These are phyloP conservation scores for Botrytis elliptica DNA, from an alignment of 2,329 filamentous ascomycete species.

Conservation along the genomic window DNA sequence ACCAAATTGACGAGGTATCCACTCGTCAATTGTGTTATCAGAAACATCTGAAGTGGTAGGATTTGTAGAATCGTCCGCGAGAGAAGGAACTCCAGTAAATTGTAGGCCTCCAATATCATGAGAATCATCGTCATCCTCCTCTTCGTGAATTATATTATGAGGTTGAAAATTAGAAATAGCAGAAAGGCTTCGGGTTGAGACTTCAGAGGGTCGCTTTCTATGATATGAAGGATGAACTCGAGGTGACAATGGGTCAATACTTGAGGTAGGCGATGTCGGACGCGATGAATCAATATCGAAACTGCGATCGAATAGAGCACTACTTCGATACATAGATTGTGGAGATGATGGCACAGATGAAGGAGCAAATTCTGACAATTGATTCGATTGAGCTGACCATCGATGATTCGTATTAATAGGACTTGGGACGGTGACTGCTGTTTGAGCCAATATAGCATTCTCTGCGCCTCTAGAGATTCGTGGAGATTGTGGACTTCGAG, in stretches of 20 bases:
- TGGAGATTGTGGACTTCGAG: conserved; percentile 43
- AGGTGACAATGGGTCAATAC: conserved; percentile 65
- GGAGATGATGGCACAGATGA: conserved; percentile 83
- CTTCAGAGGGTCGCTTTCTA: conserved; percentile 56
- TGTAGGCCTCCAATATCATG: conserved; percentile 34
- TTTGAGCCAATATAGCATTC: conserved; percentile 45
- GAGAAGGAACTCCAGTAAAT: conserved; percentile 26
- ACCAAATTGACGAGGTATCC: conserved; percentile 40
- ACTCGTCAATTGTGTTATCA: conserved; percentile 28
- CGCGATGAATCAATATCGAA: conserved; percentile 63
- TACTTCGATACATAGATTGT: conserved; percentile 67
- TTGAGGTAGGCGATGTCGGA: conserved; percentile 80
- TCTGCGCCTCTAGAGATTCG: conserved; percentile 36
- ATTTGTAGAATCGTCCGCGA: conserved; percentile 31
- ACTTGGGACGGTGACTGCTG: conserved; percentile 52
- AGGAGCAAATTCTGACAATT: conserved; percentile 61
- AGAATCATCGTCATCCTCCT: conserved; percentile 39
- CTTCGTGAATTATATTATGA: conserved; percentile 39
- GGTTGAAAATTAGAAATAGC: conserved; percentile 39
- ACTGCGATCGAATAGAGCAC: conserved; percentile 75
- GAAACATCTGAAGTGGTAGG: conserved; percentile 30
- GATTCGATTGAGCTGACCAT: conserved; percentile 63
- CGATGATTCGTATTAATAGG: conserved; percentile 50
- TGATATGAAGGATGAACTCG: conserved; percentile 54
- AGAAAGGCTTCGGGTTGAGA: conserved; percentile 50